Evolutionary conservation across 306 rosid species (phyloP).

Genomic region (Alnus glutinosa): DNA sequence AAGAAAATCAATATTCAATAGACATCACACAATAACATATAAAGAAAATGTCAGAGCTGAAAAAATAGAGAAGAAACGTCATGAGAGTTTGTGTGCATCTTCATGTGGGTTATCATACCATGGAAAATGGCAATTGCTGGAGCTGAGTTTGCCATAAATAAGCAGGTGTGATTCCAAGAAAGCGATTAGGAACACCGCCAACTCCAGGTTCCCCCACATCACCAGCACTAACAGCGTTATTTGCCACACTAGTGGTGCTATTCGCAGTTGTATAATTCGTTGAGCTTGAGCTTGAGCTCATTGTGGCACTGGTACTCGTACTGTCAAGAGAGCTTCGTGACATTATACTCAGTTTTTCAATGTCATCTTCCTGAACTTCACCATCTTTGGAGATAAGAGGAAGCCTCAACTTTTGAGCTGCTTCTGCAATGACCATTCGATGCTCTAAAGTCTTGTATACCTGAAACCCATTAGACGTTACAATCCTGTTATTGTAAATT

Average conservation of each 20-base stretch:
- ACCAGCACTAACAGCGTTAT: constrained; percentile 41
- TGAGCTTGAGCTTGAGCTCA: constrained; percentile 65
- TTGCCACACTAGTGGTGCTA: constrained; percentile 46
- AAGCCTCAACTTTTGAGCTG: constrained; percentile 86
- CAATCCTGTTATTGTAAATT: constrained; percentile 18
- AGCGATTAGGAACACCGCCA: constrained; percentile 83
- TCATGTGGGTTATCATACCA: constrained; percentile 44
- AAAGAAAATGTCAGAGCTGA: not conserved
- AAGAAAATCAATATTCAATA: too few species aligned
- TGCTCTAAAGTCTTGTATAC: constrained; percentile 87
- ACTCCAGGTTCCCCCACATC: constrained; percentile 66
- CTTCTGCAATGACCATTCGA: constrained; percentile 83
- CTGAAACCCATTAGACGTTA: constrained; percentile 41
- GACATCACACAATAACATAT: too few species aligned
- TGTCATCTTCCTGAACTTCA: constrained; percentile 80
- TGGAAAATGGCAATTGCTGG: constrained; percentile 58
- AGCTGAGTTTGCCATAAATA: constrained; percentile 90
- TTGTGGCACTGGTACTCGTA: constrained; percentile 45
- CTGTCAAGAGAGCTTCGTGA: constrained; percentile 79
- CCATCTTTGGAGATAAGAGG: constrained; percentile 93
- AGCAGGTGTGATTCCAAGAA: constrained; percentile 86
- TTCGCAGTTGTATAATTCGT: constrained; percentile 60
- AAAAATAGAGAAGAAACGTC: not conserved
- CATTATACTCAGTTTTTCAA: constrained; percentile 70
- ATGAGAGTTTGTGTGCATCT: not conserved